phyloP scores from a whole-genome alignment of 2,329 filamentous ascomycete species.

The Magnaporthiopsis poae region DNA sequence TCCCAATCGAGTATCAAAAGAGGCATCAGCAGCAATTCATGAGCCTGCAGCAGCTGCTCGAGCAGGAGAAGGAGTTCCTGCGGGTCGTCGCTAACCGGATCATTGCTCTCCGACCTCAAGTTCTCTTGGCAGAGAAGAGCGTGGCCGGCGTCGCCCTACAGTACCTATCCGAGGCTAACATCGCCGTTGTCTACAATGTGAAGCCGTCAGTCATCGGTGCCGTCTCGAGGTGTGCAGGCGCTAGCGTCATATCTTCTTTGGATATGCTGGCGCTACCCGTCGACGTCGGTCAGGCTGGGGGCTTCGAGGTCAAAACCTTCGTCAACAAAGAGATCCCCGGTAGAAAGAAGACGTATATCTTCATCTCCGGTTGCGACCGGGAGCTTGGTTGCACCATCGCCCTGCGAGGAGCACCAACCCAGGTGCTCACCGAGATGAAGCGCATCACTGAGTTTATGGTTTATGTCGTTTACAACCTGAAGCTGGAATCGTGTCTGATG shows the following conservation, averaged over 20 bases:
- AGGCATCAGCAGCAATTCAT: conserved; percentile 91
- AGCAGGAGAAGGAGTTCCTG: conserved; percentile 89
- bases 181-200: conserved; percentile 91
- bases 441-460: conserved; percentile 96
- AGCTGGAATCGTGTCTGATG: conserved; percentile 88
- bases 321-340: conserved; percentile 66
- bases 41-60: conserved; percentile 92
- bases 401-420: conserved; percentile 67
- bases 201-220: conserved; percentile 93
- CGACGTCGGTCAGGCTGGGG: conserved; percentile 68
- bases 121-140: conserved; percentile 85
- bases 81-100: conserved; percentile 87
- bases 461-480: conserved; percentile 95
- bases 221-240: conserved; percentile 83
- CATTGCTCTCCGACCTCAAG: conserved; percentile 69
- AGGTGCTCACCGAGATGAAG: conserved; percentile 69
- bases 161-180: conserved; percentile 76
- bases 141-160: conserved; percentile 85
- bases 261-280: conserved; percentile 78
- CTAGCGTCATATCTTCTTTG: conserved; percentile 84
- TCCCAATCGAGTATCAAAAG: conserved; percentile 81
- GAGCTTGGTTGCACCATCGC: conserved; percentile 92
- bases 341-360: conserved; percentile 89
- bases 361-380: conserved; percentile 78
- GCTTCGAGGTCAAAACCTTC: conserved; percentile 92